phyloP scores from a whole-genome alignment of 345 rosid genomes.

The Geranium brycei region DNA sequence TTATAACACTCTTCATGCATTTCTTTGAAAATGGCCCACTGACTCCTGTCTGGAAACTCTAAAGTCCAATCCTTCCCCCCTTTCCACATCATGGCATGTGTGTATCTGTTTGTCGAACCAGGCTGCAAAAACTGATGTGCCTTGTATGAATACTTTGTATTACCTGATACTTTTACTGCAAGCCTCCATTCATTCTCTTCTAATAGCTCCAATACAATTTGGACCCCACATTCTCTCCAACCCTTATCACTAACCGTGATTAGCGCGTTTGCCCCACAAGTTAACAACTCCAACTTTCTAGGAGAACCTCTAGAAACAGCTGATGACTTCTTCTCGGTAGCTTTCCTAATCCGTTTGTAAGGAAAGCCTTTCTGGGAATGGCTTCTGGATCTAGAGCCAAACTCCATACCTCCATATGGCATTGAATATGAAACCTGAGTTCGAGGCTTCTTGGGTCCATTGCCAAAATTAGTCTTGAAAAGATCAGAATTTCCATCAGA shows the following conservation, averaged over 20 bases:
- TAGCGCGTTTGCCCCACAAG: conserved; percentile 67
- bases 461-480: conserved; percentile 47
- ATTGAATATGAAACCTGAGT: conserved; percentile 79
- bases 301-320: conserved; percentile 39
- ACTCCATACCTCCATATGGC: conserved; percentile 60
- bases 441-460: conserved; percentile 78
- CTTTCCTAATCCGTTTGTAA: conserved; percentile 68
- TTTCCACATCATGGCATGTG: conserved; percentile 99
- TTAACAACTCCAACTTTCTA: conserved; percentile 49
- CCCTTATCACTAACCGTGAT: conserved; percentile 70
- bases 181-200: conserved; percentile 90
- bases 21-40: conserved; percentile 89
- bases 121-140: conserved; percentile 93
- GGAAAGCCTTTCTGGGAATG: conserved; percentile 45
- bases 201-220: conserved; percentile 55
- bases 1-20: conserved; percentile 96
- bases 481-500: conserved; percentile 52
- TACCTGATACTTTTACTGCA: conserved; percentile 62
- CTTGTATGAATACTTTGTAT: conserved; percentile 56
- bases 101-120: conserved; percentile 81
- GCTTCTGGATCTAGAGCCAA: conserved; percentile 36
- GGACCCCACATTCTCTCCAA: conserved; percentile 81
- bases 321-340: conserved; percentile 47
- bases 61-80: conserved; percentile 93
- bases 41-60: conserved; percentile 84